Evolutionary conservation across 139 green algal genomes (phyloP).

Genomic region (Asterochloris sp.): DNA sequence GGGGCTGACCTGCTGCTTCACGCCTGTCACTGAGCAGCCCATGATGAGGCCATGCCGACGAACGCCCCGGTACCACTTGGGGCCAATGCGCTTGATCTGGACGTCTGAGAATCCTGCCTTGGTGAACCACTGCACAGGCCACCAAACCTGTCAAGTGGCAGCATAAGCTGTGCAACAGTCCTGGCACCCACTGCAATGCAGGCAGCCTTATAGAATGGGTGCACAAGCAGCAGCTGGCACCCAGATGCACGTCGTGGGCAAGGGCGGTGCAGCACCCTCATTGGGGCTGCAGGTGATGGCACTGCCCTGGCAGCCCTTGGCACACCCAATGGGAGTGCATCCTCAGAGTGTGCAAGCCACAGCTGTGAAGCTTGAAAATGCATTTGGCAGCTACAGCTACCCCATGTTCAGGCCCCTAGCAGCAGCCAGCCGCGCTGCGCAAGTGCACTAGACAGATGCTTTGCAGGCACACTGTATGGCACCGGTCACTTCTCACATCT

Average conservation of each 20-base stretch:
- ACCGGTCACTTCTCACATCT: too few relatives aligned
- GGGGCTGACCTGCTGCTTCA: conserved; percentile 63
- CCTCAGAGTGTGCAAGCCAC: too few relatives aligned
- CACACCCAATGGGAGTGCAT: too few relatives aligned
- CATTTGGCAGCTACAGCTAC: background rate
- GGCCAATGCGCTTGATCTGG: conserved; percentile 90
- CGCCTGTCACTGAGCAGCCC: conserved; percentile 91
- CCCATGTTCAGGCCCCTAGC: background rate
- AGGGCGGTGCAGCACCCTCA: too few relatives aligned
- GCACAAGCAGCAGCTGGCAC: background rate
- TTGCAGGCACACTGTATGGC: too few relatives aligned
- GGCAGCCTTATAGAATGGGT: background rate
- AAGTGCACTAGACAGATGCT: too few relatives aligned
- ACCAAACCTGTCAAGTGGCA: background rate
- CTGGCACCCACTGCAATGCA: background rate
- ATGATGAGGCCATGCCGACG: conserved; percentile 94
- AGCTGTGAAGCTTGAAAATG: too few relatives aligned
- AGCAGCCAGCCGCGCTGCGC: background rate
- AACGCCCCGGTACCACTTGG: conserved; percentile 93
- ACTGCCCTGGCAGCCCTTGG: too few relatives aligned
- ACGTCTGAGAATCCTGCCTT: conserved; percentile 88
- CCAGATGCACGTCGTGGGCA: background rate
- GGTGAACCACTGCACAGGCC: conserved; percentile 79
- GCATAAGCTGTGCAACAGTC: background rate
- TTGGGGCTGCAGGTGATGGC: too few relatives aligned